A percentile compares a stretch with the other conserved stretches of the same genome.
Conservation (phyloP, 1,284 basidiomycete species). For the Cerioporus squamosus region DNA sequence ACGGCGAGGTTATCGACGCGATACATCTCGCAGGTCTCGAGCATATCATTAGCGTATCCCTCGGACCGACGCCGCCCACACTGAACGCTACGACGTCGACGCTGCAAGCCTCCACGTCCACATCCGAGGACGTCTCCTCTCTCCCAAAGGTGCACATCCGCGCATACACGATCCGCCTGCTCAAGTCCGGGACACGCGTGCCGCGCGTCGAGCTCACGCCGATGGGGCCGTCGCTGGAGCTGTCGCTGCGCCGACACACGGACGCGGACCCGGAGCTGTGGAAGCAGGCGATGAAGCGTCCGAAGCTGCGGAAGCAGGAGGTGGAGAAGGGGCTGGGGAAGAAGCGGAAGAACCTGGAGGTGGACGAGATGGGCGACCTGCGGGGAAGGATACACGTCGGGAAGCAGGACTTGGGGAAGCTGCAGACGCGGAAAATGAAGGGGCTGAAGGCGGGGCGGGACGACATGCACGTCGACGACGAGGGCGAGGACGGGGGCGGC, state of each 20-base stretch:
- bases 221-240: conserved; percentile 93
- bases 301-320: conserved; percentile 87
- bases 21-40: conserved; percentile 89
- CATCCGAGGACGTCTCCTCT: conserved; percentile 45
- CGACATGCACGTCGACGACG: conserved; percentile 35
- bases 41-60: conserved; percentile 88
- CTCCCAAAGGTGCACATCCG: conserved; percentile 90
- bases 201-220: conserved; percentile 85
- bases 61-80: conserved; percentile 65
- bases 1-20: conserved; percentile 83
- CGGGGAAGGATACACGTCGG: conserved; percentile 90
- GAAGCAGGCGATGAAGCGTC: conserved; percentile 81
- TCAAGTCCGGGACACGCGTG: conserved; percentile 76
- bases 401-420: conserved; percentile 85
- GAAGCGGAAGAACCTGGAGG: conserved; percentile 94
- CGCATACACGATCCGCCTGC: conserved; percentile 80
- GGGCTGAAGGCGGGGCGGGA: conserved; percentile 65
- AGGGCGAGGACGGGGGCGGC: conserved; percentile 32
- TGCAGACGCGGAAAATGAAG: conserved; percentile 95
- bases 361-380: conserved; percentile 98
- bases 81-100: conserved; percentile 46
- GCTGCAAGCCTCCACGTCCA: conserved; percentile 24
- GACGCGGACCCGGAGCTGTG: conserved; percentile 80
- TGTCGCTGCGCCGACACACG: conserved; percentile 78
- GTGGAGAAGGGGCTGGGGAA: conserved; percentile 88